A percentile compares a stretch with the other conserved stretches of the same genome.
phyloP scores from a whole-genome alignment of 2,329 filamentous ascomycete genomes.

The Aureobasidium sp. region DNA sequence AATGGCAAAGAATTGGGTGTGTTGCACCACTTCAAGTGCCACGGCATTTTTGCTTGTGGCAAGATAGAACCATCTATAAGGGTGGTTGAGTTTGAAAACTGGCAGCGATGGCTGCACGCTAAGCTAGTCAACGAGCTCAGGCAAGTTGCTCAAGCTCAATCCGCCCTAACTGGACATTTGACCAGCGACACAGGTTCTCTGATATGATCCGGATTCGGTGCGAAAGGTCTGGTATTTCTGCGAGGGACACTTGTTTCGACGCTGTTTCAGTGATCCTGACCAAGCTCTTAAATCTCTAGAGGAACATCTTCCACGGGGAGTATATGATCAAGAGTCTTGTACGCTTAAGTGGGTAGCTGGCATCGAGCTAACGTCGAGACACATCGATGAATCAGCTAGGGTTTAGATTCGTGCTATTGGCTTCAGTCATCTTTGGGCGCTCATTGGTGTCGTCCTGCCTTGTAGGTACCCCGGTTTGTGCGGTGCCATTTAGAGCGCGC shows the following conservation, averaged over 20 bases:
- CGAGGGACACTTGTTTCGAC: neutral
- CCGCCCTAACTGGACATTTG: neutral
- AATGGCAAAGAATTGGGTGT: neutral
- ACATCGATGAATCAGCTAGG: neutral
- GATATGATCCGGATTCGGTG: neutral
- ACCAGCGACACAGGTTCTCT: neutral
- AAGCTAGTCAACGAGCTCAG: neutral
- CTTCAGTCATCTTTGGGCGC: neutral
- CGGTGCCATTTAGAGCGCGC: neutral
- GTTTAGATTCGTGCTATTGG: neutral
- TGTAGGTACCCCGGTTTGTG: neutral
- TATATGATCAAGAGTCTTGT: neutral
- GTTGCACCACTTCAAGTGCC: neutral
- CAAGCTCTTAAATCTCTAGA: neutral
- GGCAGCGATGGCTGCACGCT: neutral
- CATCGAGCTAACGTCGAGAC: neutral
- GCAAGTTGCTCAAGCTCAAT: neutral
- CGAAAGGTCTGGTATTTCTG: neutral
- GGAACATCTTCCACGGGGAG: neutral
- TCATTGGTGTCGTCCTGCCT: neutral
- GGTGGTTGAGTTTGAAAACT: neutral
- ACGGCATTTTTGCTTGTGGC: neutral
- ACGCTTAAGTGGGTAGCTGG: neutral
- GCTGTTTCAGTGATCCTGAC: neutral
- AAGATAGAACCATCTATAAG: neutral